phyloP scores from a whole-genome alignment of 2,329 filamentous ascomycete species.

The Aspergillus chevalieri region DNA sequence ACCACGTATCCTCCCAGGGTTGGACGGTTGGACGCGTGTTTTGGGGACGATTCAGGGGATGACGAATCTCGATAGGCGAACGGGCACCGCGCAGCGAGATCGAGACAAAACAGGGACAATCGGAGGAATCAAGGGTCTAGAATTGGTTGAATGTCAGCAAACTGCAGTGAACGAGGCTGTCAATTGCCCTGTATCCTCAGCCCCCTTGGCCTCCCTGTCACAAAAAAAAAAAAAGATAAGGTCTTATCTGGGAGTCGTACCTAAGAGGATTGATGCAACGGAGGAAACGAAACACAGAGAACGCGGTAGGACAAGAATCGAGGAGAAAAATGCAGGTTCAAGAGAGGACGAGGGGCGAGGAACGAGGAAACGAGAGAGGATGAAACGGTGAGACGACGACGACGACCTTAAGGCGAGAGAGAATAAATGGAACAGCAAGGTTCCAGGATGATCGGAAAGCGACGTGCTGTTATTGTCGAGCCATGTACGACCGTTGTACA shows the following conservation, averaged over 20 bases:
- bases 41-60: conserved; percentile 9
- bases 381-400: conserved; percentile 20
- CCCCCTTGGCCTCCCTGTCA: too few relatives aligned
- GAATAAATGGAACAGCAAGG: conserved; percentile 17
- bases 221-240: conserved; percentile 17
- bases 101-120: conserved; percentile 2
- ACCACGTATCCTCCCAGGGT: not conserved
- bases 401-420: conserved; percentile 7
- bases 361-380: conserved; percentile 18
- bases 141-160: not conserved
- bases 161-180: too few relatives aligned
- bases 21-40: conserved; percentile 9
- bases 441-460: conserved; percentile 18
- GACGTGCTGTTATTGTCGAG: conserved; percentile 21
- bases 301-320: too few relatives aligned
- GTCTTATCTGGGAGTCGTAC: conserved; percentile 23
- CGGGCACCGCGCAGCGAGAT: conserved; percentile 2
- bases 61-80: conserved; percentile 6
- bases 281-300: not conserved
- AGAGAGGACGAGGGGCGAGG: conserved; percentile 21
- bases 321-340: conserved; percentile 18
- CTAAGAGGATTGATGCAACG: conserved; percentile 28
- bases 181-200: too few relatives aligned
- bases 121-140: not conserved
- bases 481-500: conserved; percentile 21